Evolutionary conservation across 257 asterid genomes (phyloP).

Genomic region (Solanum infundibuliforme): DNA sequence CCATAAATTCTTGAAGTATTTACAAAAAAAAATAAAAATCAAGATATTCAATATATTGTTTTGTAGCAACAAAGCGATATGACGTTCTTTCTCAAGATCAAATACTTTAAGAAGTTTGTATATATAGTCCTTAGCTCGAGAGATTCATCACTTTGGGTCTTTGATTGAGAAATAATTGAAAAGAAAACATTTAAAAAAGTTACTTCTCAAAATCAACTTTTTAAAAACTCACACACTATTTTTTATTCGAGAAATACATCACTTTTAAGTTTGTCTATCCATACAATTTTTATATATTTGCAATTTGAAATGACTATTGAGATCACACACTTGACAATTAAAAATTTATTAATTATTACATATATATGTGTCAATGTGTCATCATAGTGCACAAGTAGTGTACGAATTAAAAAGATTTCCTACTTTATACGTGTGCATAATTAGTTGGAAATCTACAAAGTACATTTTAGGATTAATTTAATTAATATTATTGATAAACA

Average conservation of each 20-base stretch:
- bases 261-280: too few relatives aligned
- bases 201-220: neutral
- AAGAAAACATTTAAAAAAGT: neutral
- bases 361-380: neutral
- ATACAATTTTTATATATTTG: neutral
- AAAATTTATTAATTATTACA: neutral
- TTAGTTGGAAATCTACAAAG: neutral
- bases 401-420: neutral
- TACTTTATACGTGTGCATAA: neutral
- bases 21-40: neutral
- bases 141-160: neutral
- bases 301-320: neutral
- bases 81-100: neutral
- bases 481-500: neutral
- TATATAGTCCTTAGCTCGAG: neutral
- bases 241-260: too few relatives aligned
- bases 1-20: neutral
- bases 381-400: neutral
- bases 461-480: neutral
- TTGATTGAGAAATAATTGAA: too few relatives aligned
- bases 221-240: neutral
- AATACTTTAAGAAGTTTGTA: neutral
- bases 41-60: neutral
- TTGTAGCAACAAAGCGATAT: neutral
- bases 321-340: neutral